Percentiles rank a stretch among this genome's conserved stretches.
phyloP scores from a whole-genome alignment of 371 early-diverging fungal species.

The Sporodiniella umbellata region DNA sequence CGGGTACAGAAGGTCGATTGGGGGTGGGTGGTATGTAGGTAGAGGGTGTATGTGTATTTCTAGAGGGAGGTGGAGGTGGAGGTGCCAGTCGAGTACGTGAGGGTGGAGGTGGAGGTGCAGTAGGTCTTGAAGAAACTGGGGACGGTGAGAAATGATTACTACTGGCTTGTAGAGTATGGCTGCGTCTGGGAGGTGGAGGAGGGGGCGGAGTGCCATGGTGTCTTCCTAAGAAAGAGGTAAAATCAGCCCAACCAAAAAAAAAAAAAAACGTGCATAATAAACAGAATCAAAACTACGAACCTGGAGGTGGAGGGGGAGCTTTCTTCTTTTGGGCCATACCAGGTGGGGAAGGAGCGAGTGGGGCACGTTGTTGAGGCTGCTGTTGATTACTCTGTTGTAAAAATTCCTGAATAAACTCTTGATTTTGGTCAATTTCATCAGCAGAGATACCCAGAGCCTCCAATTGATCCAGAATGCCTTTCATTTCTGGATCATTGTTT shows the following conservation, averaged over 20 bases:
- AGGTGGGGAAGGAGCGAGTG: neutral
- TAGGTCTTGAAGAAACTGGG: slow-evolving; percentile 9
- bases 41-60: neutral
- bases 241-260: neutral
- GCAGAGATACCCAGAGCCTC: slow-evolving; percentile 80
- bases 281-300: too few species aligned
- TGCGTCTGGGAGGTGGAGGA: slow-evolving; percentile 19
- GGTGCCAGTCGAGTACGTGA: slow-evolving; percentile 25
- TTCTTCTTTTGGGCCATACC: slow-evolving; percentile 2
- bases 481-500: slow-evolving; percentile 80
- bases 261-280: neutral
- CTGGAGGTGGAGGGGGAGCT: slow-evolving; percentile 29
- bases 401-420: slow-evolving; percentile 51
- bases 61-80: slow-evolving; percentile 44
- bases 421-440: slow-evolving; percentile 56
- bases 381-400: slow-evolving; percentile 29
- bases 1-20: neutral
- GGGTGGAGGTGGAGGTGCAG: slow-evolving; percentile 12
- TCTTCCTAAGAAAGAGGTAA: neutral
- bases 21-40: slow-evolving; percentile 3
- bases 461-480: slow-evolving; percentile 68
- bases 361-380: slow-evolving; percentile 1
- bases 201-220: slow-evolving; percentile 9
- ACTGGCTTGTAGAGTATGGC: neutral
- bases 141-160: neutral